phyloP scores from a whole-genome alignment of 2,329 filamentous ascomycete species.

The Colletotrichum liriopes region DNA sequence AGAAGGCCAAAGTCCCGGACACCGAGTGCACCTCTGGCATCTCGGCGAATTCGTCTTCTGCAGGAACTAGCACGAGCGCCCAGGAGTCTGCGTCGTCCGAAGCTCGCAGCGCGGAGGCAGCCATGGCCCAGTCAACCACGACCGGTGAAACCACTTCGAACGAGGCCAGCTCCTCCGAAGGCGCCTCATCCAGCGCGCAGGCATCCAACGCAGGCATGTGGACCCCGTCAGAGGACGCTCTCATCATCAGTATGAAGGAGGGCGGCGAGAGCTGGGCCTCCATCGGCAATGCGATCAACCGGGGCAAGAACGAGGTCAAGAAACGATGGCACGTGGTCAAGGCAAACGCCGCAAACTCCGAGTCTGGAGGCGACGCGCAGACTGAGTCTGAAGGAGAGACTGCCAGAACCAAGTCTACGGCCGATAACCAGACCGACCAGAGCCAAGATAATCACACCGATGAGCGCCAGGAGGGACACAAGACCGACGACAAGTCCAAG shows the following conservation, averaged over 20 bases:
- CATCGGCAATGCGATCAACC: slow-evolving; percentile 50
- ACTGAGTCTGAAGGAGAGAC: neutral
- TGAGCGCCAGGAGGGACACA: neutral
- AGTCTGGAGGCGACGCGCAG: slow-evolving; percentile 17
- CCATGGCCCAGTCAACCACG: slow-evolving; percentile 4
- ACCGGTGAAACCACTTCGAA: slow-evolving; percentile 29
- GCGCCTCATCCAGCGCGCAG: slow-evolving; percentile 24
- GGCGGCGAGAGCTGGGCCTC: slow-evolving; percentile 49
- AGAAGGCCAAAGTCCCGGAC: neutral
- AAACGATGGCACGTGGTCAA: slow-evolving; percentile 53
- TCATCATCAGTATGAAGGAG: slow-evolving; percentile 55
- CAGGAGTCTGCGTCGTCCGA: slow-evolving; percentile 13
- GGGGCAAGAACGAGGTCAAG: slow-evolving; percentile 49
- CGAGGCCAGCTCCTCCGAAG: slow-evolving; percentile 7
- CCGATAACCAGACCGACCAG: neutral
- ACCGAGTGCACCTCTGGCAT: slow-evolving; percentile 4
- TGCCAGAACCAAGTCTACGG: neutral
- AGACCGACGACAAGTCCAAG: slow-evolving; percentile 19
- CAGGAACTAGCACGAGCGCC: neutral
- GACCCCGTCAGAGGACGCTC: slow-evolving; percentile 54
- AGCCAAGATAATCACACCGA: neutral
- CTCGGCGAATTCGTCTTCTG: slow-evolving; percentile 14
- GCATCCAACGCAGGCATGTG: slow-evolving; percentile 43
- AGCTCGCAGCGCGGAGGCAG: slow-evolving; percentile 1
- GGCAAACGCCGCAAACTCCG: slow-evolving; percentile 42